phyloP scores from a whole-genome alignment of 2,329 filamentous ascomycete species.

The Fusarium sp. region DNA sequence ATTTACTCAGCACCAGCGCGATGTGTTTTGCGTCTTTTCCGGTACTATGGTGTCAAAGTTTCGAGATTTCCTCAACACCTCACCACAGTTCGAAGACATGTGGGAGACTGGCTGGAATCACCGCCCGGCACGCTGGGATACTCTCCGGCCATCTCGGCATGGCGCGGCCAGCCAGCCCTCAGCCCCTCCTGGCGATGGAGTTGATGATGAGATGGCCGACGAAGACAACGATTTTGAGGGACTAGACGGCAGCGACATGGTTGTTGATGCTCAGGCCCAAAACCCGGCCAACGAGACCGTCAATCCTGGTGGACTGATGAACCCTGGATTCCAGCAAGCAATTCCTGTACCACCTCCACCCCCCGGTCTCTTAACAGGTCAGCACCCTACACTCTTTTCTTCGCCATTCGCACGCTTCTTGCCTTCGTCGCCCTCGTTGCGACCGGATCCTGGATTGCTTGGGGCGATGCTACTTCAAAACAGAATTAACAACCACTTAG shows the following conservation, averaged over 20 bases:
- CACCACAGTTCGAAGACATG: constrained; percentile 57
- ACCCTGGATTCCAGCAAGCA: constrained; percentile 31
- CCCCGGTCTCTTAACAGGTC: constrained; percentile 34
- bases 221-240: constrained; percentile 58
- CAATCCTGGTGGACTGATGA: constrained; percentile 11
- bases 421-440: constrained; percentile 30
- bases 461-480: constrained; percentile 40
- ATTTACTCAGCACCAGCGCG: constrained; percentile 93
- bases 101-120: constrained; percentile 46
- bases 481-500: constrained; percentile 44
- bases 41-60: constrained; percentile 82
- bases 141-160: constrained; percentile 16
- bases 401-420: constrained; percentile 29
- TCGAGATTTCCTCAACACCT: constrained; percentile 77
- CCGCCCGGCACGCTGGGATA: constrained; percentile 13
- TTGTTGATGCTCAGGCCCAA: constrained; percentile 47
- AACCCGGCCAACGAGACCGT: constrained; percentile 35
- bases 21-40: constrained; percentile 98
- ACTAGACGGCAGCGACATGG: constrained; percentile 52
- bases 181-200: constrained; percentile 44
- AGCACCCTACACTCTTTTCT: constrained; percentile 37
- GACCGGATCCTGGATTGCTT: constrained; percentile 29
- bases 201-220: constrained; percentile 56
- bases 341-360: constrained; percentile 45
- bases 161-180: constrained; percentile 12